Conservation (phyloP, 2,329 filamentous ascomycete genomes). For the Penicillium sp. region DNA sequence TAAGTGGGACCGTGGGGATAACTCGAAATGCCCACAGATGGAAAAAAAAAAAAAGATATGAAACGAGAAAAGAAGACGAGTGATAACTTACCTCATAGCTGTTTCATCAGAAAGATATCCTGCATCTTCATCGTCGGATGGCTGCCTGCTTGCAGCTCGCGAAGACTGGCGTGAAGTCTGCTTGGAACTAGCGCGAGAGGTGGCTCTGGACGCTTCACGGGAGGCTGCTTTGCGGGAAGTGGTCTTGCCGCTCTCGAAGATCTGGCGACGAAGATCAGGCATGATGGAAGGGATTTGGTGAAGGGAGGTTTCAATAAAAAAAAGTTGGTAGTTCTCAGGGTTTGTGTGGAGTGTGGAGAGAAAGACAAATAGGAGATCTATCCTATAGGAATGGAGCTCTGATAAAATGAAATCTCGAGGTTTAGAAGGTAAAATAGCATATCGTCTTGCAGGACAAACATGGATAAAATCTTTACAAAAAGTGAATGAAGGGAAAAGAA, state of each 20-base stretch:
- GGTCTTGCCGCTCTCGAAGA: constrained; percentile 66
- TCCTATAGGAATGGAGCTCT: constrained; percentile 23
- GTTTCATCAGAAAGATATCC: constrained; percentile 60
- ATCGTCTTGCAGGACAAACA: constrained; percentile 16
- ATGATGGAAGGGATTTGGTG: constrained; percentile 30
- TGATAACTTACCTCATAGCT: constrained; percentile 51
- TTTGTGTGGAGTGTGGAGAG: neutral
- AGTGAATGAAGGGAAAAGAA: constrained; percentile 7
- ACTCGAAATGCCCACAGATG: constrained; percentile 28
- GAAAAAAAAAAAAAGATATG: constrained; percentile 23
- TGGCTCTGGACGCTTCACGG: constrained; percentile 53
- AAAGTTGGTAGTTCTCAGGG: neutral
- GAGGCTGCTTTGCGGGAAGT: constrained; percentile 63
- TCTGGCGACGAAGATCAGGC: constrained; percentile 56
- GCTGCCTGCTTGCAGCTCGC: constrained; percentile 54
- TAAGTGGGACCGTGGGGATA: constrained; percentile 18
- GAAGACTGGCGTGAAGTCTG: constrained; percentile 56
- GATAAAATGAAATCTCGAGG: constrained; percentile 12
- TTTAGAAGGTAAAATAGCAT: constrained; percentile 14
- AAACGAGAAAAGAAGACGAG: neutral
- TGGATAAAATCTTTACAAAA: constrained; percentile 9
- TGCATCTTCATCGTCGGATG: constrained; percentile 60
- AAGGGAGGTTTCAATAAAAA: neutral
- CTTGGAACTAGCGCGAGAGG: constrained; percentile 54
- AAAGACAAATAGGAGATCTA: constrained; percentile 3